Percentiles rank a stretch among this genome's conserved stretches.
These are phyloP conservation scores for Garcia nutans DNA, from an alignment of 345 rosid genomes.

Conservation along the genomic window DNA sequence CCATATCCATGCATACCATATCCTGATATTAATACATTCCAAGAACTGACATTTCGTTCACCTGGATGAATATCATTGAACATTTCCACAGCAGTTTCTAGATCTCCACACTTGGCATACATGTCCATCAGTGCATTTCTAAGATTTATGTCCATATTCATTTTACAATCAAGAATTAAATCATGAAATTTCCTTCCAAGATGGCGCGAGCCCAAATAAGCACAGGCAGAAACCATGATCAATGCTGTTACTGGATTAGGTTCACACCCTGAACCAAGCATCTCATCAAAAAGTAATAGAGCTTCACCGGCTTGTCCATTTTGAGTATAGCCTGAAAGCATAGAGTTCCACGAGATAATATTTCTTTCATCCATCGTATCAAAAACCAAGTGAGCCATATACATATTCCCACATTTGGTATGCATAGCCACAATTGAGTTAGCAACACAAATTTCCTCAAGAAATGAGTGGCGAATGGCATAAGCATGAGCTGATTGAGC, in stretches of 20 bases:
- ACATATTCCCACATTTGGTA: constrained; percentile 44
- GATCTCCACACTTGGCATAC: constrained; percentile 64
- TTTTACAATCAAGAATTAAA: constrained; percentile 29
- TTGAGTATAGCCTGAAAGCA: constrained; percentile 55
- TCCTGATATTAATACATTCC: constrained; percentile 63
- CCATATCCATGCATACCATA: constrained; percentile 53
- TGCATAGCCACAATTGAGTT: constrained; percentile 52
- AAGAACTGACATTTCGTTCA: constrained; percentile 33
- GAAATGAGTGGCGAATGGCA: constrained; percentile 28
- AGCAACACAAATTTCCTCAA: constrained; percentile 37
- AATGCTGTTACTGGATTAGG: constrained; percentile 46
- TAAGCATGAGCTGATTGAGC: constrained; percentile 34
- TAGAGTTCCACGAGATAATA: constrained; percentile 53
- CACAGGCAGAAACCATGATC: constrained; percentile 57
- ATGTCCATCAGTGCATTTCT: constrained; percentile 49
- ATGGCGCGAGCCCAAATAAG: constrained; percentile 44
- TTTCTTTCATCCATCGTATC: constrained; percentile 45
- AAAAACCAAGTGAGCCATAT: constrained; percentile 43
- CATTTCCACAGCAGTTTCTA: constrained; percentile 40
- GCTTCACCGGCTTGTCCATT: constrained; percentile 57
- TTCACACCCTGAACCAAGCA: constrained; percentile 32
- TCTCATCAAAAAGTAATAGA: constrained; percentile 43
- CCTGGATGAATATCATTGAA: constrained; percentile 37
- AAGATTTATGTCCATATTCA: constrained; percentile 34
- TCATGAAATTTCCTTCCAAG: constrained; percentile 45